phyloP scores from a whole-genome alignment of 805 yeast species.

The Candida chilensis region DNA sequence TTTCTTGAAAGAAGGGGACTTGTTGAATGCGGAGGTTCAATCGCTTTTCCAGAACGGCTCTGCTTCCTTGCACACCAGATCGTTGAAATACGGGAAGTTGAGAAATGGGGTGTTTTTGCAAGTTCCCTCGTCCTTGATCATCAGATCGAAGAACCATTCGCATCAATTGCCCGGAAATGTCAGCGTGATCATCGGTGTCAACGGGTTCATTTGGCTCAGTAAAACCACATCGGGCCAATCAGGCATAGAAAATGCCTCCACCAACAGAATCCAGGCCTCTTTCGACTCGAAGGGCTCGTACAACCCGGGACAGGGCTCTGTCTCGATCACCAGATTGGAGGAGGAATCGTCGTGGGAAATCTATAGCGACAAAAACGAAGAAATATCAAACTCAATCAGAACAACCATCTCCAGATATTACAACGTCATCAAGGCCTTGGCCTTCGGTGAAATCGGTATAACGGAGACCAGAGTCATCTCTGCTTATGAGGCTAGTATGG shows the following conservation, averaged over 20 bases:
- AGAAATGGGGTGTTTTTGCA: conserved; percentile 80
- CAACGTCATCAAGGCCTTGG: conserved; percentile 74
- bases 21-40: conserved; percentile 94
- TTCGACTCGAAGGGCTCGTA: conserved; percentile 26
- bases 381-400: conserved; percentile 50
- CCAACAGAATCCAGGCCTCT: conserved; percentile 28
- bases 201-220: conserved; percentile 90
- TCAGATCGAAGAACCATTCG: conserved; percentile 81
- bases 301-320: conserved; percentile 49
- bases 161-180: conserved; percentile 92
- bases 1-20: conserved; percentile 91
- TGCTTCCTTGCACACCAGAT: conserved; percentile 91
- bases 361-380: conserved; percentile 82
- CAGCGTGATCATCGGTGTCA: conserved; percentile 84
- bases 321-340: conserved; percentile 76
- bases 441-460: conserved; percentile 80
- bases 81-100: conserved; percentile 89
- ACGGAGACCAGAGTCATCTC: conserved; percentile 70
- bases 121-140: conserved; percentile 76
- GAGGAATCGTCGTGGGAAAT: conserved; percentile 94
- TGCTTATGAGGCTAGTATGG: conserved; percentile 87
- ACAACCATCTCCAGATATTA: conserved; percentile 77
- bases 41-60: conserved; percentile 81
- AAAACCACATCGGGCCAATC: conserved; percentile 37
- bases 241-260: conserved; percentile 11